A percentile compares a stretch with the other conserved stretches of the same genome.
phyloP scores from a whole-genome alignment of 2,329 filamentous ascomycete species.

The Alternaria brassicicola region DNA sequence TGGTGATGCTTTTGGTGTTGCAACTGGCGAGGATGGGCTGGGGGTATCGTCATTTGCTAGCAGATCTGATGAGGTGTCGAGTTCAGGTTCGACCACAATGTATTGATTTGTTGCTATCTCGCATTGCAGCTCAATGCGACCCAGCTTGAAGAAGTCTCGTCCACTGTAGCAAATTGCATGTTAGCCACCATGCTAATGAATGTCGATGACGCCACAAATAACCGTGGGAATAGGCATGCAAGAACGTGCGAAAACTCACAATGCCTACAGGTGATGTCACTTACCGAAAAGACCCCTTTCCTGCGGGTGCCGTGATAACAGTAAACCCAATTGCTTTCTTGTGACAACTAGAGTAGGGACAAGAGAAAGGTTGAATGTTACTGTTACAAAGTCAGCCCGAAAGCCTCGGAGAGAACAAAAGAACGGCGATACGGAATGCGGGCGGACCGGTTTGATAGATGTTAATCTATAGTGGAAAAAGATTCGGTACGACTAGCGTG shows the following conservation, averaged over 20 bases:
- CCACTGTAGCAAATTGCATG: conserved; percentile 27
- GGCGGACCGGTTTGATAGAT: conserved; percentile 47
- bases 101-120: conserved; percentile 30
- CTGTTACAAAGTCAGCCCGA: conserved; percentile 33
- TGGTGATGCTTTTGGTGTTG: conserved; percentile 5
- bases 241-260: neutral
- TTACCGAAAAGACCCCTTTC: conserved; percentile 43
- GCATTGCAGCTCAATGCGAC: conserved; percentile 48
- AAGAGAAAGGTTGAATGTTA: conserved; percentile 43
- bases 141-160: conserved; percentile 50
- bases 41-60: conserved; percentile 26
- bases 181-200: conserved; percentile 9
- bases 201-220: neutral
- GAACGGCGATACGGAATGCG: conserved; percentile 4
- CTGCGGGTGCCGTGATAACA: conserved; percentile 35
- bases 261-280: conserved; percentile 13
- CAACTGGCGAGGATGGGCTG: conserved; percentile 22
- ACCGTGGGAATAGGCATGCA: neutral
- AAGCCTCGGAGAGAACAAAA: conserved; percentile 12
- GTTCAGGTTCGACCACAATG: conserved; percentile 35
- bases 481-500: conserved; percentile 42
- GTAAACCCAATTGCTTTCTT: conserved; percentile 41
- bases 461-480: conserved; percentile 48
- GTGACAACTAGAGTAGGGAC: conserved; percentile 31
- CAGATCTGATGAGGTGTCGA: conserved; percentile 30